A percentile compares a stretch with the other conserved stretches of the same genome.
Evolutionary conservation across 2,329 filamentous ascomycete genomes (phyloP).

Genomic region (Aspergillus ochraceoroseus): DNA sequence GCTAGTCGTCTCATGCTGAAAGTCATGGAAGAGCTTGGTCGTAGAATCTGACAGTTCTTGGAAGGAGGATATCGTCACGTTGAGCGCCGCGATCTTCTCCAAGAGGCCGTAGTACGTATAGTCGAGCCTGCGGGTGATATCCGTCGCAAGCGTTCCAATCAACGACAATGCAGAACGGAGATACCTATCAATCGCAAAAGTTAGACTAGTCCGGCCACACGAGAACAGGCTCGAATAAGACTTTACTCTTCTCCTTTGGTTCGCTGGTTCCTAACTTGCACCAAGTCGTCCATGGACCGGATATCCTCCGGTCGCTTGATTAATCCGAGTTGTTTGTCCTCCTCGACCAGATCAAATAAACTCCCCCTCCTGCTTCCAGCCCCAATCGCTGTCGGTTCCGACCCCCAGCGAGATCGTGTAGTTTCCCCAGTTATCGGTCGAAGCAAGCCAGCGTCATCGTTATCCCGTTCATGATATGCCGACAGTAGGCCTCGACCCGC

Average conservation of each 20-base stretch:
- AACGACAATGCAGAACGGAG: conserved; percentile 34
- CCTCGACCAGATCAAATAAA: conserved; percentile 26
- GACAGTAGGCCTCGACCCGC: conserved; percentile 31
- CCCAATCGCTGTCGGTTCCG: conserved; percentile 29
- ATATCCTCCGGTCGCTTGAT: conserved; percentile 29
- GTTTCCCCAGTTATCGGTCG: conserved; percentile 31
- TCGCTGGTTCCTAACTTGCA: conserved; percentile 56
- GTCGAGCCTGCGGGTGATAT: conserved; percentile 45
- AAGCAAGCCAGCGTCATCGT: conserved; percentile 31
- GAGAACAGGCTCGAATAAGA: too few relatives aligned
- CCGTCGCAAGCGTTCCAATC: conserved; percentile 39
- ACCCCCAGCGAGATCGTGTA: conserved; percentile 32
- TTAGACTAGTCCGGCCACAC: too few relatives aligned
- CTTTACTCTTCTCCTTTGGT: conserved; percentile 71
- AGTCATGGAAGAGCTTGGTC: conserved; percentile 34
- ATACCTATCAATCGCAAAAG: conserved; percentile 19
- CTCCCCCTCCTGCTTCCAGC: conserved; percentile 29
- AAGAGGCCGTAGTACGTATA: conserved; percentile 48
- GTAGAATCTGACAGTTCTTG: conserved; percentile 40
- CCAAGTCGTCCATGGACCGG: conserved; percentile 35
- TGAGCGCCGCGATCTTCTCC: conserved; percentile 41
- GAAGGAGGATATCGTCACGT: conserved; percentile 40
- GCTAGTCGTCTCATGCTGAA: conserved; percentile 34
- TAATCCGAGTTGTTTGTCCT: conserved; percentile 26
- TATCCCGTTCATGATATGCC: conserved; percentile 33